These are phyloP conservation scores for Phaeotremella fagi DNA, from an alignment of 768 basidiomycete genomes.

Conservation along the genomic window DNA sequence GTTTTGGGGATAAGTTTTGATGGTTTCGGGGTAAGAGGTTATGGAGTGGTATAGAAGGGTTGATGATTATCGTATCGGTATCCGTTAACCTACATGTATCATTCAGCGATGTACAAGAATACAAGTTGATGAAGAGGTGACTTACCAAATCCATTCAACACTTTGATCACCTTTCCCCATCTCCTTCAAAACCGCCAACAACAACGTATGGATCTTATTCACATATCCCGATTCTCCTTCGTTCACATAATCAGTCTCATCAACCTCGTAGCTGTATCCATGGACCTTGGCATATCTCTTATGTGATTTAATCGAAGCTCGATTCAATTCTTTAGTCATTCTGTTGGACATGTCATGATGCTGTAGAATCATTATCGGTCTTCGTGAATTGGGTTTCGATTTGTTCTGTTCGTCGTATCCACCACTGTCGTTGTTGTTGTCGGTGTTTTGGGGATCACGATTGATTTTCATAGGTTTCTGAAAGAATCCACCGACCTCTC, in stretches of 20 bases:
- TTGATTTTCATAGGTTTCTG: no score
- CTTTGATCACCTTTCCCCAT: constrained; percentile 1
- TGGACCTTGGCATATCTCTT: constrained; percentile 3
- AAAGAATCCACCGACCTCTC: no score
- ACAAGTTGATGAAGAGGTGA: neutral
- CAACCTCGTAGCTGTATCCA: constrained; percentile 3
- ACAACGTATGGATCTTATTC: constrained; percentile 15
- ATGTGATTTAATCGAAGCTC: constrained; percentile 6
- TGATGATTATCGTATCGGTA: constrained; percentile 14
- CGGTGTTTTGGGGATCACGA: no score
- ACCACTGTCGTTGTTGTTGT: no score
- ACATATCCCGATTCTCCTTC: neutral
- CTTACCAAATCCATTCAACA: constrained; percentile 20
- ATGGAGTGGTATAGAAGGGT: constrained; percentile 20
- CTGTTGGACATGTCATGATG: constrained; percentile 7
- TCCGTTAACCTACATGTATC: constrained; percentile 9
- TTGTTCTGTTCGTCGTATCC: no score
- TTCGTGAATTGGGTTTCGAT: neutral
- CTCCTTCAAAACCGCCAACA: constrained; percentile 3
- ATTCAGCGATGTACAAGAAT: neutral
- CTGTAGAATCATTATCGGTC: constrained; percentile 10
- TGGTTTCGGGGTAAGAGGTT: constrained; percentile 14
- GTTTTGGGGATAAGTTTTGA: neutral
- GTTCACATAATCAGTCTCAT: neutral
- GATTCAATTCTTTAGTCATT: constrained; percentile 1